phyloP scores from a whole-genome alignment of 371 early-diverging fungal genomes.

The Apophysomyces sp. region DNA sequence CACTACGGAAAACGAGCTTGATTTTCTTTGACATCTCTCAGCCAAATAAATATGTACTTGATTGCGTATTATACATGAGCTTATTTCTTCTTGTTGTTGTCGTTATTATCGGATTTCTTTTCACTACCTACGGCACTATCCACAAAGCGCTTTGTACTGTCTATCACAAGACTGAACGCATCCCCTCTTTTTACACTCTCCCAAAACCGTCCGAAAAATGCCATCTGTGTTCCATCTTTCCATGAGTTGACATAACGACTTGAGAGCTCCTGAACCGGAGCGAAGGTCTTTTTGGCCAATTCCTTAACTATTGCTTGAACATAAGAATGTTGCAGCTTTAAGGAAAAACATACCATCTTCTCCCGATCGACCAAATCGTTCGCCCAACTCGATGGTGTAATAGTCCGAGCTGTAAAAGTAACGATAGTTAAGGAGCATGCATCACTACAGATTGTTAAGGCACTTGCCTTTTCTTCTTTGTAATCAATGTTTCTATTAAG shows the following conservation, averaged over 20 bases:
- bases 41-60: not conserved
- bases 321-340: not conserved
- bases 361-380: conserved; percentile 17
- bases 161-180: conserved; percentile 16
- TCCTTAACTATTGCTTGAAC: conserved; percentile 9
- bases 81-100: conserved; percentile 8
- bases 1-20: too few species aligned
- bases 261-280: conserved; percentile 19
- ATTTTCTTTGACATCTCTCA: too few species aligned
- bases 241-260: conserved; percentile 21
- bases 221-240: conserved; percentile 23
- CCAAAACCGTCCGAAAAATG: conserved; percentile 18
- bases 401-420: conserved; percentile 13
- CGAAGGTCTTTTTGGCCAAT: conserved; percentile 12
- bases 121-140: conserved; percentile 5
- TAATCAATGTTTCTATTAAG: conserved; percentile 10
- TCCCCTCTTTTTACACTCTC: conserved; percentile 24
- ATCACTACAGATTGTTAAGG: not conserved
- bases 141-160: conserved; percentile 14
- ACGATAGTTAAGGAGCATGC: not conserved
- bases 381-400: conserved; percentile 22
- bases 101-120: conserved; percentile 11
- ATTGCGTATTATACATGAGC: not conserved
- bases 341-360: conserved; percentile 21
- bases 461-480: conserved; percentile 17